Evolutionary conservation across 1,284 basidiomycete genomes (phyloP).

Genomic region (Sporisorium sorghi): DNA sequence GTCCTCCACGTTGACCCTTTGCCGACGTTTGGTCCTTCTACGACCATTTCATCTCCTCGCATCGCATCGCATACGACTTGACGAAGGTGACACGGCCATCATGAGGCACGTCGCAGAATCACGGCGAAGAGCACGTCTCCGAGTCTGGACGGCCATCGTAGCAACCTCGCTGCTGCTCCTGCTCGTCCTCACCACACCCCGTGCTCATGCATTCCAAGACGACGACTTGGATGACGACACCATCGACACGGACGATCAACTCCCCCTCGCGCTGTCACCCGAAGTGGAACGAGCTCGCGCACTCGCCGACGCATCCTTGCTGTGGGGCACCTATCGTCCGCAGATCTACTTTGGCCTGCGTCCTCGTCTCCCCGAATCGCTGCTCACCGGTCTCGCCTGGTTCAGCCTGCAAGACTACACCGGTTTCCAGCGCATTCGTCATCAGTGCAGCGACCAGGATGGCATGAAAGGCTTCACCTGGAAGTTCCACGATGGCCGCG

Average conservation of each 20-base stretch:
- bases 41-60: neutral
- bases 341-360: constrained; percentile 92
- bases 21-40: neutral
- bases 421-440: constrained; percentile 74
- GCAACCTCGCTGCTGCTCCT: constrained; percentile 20
- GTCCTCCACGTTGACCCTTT: constrained; percentile 10
- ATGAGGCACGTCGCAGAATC: constrained; percentile 8
- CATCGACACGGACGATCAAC: neutral
- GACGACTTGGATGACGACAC: constrained; percentile 24
- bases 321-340: constrained; percentile 91
- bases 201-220: constrained; percentile 17
- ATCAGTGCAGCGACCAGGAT: constrained; percentile 90
- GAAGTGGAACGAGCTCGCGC: constrained; percentile 26
- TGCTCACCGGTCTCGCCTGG: constrained; percentile 93
- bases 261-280: constrained; percentile 8
- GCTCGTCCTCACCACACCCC: constrained; percentile 7
- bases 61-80: neutral
- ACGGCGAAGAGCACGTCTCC: constrained; percentile 5
- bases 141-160: constrained; percentile 9
- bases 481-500: constrained; percentile 85
- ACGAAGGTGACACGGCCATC: neutral
- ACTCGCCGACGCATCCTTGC: constrained; percentile 72
- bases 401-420: constrained; percentile 42
- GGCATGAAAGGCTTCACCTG: constrained; percentile 84
- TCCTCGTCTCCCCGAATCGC: constrained; percentile 83